phyloP scores from a whole-genome alignment of 345 rosid species.

The Gossypium australe region DNA sequence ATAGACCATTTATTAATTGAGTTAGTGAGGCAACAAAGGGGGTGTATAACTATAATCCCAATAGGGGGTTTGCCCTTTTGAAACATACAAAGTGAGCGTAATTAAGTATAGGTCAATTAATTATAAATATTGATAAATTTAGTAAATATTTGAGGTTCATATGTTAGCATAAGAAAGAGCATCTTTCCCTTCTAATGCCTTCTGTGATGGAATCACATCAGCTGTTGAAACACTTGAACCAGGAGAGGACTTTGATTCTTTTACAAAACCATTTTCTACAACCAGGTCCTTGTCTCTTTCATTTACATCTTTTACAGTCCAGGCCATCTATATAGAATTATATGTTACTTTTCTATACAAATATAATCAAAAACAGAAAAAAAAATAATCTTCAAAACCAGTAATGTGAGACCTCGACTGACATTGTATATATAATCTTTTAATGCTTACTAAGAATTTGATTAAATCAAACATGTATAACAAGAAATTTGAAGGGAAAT shows the following conservation, averaged over 20 bases:
- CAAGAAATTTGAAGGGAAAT: background rate
- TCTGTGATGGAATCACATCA: constrained; percentile 28
- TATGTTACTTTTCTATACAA: constrained; percentile 23
- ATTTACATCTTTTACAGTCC: constrained; percentile 51
- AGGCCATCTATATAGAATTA: constrained; percentile 42
- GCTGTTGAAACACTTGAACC: constrained; percentile 33
- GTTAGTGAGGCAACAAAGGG: constrained; percentile 15
- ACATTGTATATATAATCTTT: background rate
- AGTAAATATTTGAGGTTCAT: no score
- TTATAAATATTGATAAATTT: no score
- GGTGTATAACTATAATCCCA: constrained; percentile 11
- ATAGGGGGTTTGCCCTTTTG: constrained; percentile 12
- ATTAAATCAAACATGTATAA: background rate
- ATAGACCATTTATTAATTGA: no score
- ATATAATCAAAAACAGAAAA: background rate
- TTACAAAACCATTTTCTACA: constrained; percentile 66
- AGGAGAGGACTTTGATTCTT: constrained; percentile 47
- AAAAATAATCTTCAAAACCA: background rate
- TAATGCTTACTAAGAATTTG: constrained; percentile 1
- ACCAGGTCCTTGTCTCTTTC: constrained; percentile 42
- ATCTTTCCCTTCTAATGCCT: constrained; percentile 59
- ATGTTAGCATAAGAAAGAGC: constrained; percentile 77
- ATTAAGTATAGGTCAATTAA: no score
- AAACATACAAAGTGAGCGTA: background rate
- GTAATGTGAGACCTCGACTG: background rate